Conservation (phyloP, 2,329 filamentous ascomycete genomes). For the Fusarium anguioides region DNA sequence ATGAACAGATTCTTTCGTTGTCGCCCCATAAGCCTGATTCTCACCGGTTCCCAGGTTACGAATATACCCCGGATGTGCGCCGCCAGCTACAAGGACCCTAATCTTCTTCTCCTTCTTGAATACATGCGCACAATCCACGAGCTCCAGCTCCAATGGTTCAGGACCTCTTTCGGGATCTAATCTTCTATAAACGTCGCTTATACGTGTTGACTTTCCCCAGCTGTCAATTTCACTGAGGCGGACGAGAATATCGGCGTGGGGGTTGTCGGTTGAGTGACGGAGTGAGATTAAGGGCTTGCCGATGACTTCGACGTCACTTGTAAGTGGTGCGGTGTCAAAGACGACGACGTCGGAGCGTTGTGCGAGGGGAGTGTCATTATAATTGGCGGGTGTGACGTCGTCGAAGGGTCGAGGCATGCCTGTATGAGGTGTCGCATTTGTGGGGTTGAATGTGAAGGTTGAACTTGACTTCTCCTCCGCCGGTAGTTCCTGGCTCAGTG, state of each 20-base stretch:
- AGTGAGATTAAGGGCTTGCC: background rate
- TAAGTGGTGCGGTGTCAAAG: background rate
- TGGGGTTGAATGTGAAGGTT: background rate
- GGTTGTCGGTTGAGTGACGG: background rate
- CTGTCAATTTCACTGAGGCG: background rate
- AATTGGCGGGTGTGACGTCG: background rate
- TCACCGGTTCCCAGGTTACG: background rate
- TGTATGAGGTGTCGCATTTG: background rate
- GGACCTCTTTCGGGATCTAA: background rate
- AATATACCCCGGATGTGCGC: background rate
- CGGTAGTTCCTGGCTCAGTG: background rate
- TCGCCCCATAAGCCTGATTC: background rate
- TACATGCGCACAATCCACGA: background rate
- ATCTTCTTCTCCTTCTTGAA: background rate
- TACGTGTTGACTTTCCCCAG: background rate
- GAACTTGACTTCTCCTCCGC: background rate
- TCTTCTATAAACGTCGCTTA: background rate
- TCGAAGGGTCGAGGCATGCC: background rate
- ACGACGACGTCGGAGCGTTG: background rate
- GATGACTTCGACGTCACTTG: background rate
- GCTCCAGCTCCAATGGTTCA: background rate
- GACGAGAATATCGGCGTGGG: background rate
- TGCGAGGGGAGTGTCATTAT: background rate
- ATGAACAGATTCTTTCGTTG: background rate
- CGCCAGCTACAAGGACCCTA: background rate